Conservation (phyloP, 306 rosid genomes). For the Sindora glabra region DNA sequence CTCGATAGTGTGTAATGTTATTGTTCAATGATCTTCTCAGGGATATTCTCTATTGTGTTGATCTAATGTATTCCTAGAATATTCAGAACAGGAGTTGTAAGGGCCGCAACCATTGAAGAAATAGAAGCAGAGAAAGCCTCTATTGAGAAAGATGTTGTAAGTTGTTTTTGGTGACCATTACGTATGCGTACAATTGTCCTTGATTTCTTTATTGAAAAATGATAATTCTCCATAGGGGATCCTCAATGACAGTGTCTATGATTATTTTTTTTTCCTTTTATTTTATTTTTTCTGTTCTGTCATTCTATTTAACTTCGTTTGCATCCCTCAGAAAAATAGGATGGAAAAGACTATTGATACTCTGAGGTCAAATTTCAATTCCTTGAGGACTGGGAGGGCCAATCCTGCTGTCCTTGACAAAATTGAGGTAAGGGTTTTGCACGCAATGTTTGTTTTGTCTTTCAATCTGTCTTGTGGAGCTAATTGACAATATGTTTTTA, state of each 20-base stretch:
- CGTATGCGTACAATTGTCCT: not conserved
- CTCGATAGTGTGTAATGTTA: not conserved
- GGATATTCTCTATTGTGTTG: not conserved
- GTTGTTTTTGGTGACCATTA: conserved; percentile 3
- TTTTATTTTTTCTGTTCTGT: not conserved
- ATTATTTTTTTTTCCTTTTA: not conserved
- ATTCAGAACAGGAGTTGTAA: conserved; percentile 41
- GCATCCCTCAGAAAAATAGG: conserved; percentile 49
- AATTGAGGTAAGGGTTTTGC: conserved; percentile 74
- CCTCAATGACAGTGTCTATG: not conserved
- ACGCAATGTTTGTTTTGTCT: conserved; percentile 1
- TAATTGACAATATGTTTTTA: conserved; percentile 25
- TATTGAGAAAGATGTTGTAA: conserved; percentile 76
- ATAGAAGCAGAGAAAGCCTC: conserved; percentile 81
- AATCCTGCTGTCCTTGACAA: conserved; percentile 87
- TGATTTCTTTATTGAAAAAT: not conserved
- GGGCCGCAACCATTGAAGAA: conserved; percentile 91
- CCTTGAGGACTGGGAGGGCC: conserved; percentile 87
- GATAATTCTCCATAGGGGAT: not conserved
- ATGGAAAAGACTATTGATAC: conserved; percentile 85
- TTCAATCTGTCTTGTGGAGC: conserved; percentile 6
- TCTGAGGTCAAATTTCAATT: conserved; percentile 64
- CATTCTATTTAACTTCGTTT: too few relatives aligned
- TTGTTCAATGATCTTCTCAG: not conserved
- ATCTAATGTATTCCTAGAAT: not conserved